Conservation (phyloP, 805 yeast species). For the Wickerhamomyces chambardii region DNA sequence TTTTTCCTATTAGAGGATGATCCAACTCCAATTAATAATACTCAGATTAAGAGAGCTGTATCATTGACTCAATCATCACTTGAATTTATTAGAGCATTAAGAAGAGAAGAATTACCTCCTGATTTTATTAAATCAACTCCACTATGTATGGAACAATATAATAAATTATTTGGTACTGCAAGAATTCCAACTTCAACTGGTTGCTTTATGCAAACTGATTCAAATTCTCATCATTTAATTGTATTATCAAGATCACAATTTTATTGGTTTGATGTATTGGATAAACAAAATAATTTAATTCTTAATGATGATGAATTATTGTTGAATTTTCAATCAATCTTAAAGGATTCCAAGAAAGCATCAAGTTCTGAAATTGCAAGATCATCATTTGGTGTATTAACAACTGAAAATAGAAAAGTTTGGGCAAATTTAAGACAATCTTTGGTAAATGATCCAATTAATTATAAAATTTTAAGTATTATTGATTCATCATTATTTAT, state of each 20-base stretch:
- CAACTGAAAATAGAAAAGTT: constrained; percentile 80
- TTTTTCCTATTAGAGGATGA: constrained; percentile 88
- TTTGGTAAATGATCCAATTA: constrained; percentile 37
- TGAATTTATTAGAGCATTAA: constrained; percentile 71
- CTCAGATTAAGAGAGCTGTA: constrained; percentile 75
- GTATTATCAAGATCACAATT: constrained; percentile 81
- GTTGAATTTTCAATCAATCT: constrained; percentile 64
- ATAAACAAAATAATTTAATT: constrained; percentile 59
- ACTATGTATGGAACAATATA: constrained; percentile 88
- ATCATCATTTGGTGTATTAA: constrained; percentile 81
- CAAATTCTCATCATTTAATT: constrained; percentile 68
- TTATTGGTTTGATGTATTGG: constrained; percentile 92
- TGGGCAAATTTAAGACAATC: constrained; percentile 74
- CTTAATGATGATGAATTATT: constrained; percentile 69
- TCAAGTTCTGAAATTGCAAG: constrained; percentile 61
- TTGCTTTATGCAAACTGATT: constrained; percentile 79
- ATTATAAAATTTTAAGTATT: constrained; percentile 62
- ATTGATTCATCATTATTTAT: constrained; percentile 79
- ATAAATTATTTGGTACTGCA: constrained; percentile 78
- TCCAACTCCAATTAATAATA: constrained; percentile 45
- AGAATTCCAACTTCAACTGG: constrained; percentile 79
- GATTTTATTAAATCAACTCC: constrained; percentile 61
- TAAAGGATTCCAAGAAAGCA: constrained; percentile 52
- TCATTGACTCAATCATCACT: constrained; percentile 68
- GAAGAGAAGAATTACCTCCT: constrained; percentile 64